These are phyloP conservation scores for Aspergillus biplanus DNA, from an alignment of 495 filamentous ascomycete species.

Conservation along the genomic window DNA sequence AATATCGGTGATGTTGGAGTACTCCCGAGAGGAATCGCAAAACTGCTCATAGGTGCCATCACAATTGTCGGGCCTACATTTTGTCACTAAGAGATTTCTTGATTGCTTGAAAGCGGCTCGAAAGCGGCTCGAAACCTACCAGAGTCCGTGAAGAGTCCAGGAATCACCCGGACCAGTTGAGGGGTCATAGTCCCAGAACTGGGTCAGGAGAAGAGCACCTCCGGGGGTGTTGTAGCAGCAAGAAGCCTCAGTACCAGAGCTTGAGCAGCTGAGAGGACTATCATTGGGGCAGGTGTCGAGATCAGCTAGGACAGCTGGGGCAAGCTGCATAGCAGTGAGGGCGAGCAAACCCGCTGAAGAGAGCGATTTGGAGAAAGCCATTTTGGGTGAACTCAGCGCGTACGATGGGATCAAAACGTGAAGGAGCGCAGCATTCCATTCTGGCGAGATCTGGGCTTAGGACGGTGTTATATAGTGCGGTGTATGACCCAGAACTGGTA, in stretches of 20 bases:
- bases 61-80: constrained; percentile 72
- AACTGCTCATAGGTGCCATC: constrained; percentile 72
- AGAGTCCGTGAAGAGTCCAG: constrained; percentile 84
- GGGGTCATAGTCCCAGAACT: constrained; percentile 80
- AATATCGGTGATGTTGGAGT: constrained; percentile 67
- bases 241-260: constrained; percentile 39
- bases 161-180: constrained; percentile 67
- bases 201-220: constrained; percentile 72
- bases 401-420: not conserved
- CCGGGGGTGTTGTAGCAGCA: constrained; percentile 81
- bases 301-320: constrained; percentile 29
- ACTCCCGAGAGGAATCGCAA: constrained; percentile 66
- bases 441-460: not conserved
- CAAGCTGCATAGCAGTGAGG: constrained; percentile 28
- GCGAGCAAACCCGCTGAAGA: constrained; percentile 34
- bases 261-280: constrained; percentile 44
- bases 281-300: constrained; percentile 34
- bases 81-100: not conserved
- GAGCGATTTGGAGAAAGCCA: constrained; percentile 22
- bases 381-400: constrained; percentile 16
- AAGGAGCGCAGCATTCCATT: not conserved
- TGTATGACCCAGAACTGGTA: not conserved
- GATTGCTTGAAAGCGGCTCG: not conserved
- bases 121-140: constrained; percentile 38
- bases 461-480: constrained; percentile 14